Conservation (phyloP, 805 yeast species). For the Teunomyces tritomae region DNA sequence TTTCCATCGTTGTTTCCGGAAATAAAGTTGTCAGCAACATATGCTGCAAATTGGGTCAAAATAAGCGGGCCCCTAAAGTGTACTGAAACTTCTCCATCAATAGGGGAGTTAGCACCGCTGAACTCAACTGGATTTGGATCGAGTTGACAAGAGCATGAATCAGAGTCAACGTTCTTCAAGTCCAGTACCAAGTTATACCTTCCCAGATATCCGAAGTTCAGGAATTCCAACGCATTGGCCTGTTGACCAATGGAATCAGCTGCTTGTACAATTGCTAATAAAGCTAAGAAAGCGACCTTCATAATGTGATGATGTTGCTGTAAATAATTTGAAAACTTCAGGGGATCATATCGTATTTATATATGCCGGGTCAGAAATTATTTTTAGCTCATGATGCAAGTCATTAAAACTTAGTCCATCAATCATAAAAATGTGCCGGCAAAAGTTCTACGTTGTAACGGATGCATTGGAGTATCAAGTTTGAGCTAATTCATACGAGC, state of each 20-base stretch:
- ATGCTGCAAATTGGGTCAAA: conserved; percentile 59
- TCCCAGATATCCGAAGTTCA: conserved; percentile 57
- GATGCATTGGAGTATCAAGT: too few relatives aligned
- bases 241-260: not conserved
- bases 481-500: too few relatives aligned
- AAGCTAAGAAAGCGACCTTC: not conserved
- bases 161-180: conserved; percentile 40
- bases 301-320: not conserved
- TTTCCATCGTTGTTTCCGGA: conserved; percentile 35
- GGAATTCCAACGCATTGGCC: conserved; percentile 43
- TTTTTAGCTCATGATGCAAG: not conserved
- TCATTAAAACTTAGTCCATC: not conserved
- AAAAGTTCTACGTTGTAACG: too few relatives aligned
- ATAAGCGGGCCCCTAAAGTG: conserved; percentile 77
- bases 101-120: conserved; percentile 62
- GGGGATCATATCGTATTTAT: not conserved
- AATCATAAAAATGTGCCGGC: not conserved
- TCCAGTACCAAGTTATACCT: conserved; percentile 46
- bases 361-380: not conserved
- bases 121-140: conserved; percentile 38
- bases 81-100: conserved; percentile 67
- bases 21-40: conserved; percentile 44
- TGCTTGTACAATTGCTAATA: conserved; percentile 1
- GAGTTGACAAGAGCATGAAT: conserved; percentile 47
- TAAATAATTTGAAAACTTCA: not conserved